Base-by-base conservation (phyloP, 2,329 filamentous ascomycete species). In the Zalaria sp. region DNA sequence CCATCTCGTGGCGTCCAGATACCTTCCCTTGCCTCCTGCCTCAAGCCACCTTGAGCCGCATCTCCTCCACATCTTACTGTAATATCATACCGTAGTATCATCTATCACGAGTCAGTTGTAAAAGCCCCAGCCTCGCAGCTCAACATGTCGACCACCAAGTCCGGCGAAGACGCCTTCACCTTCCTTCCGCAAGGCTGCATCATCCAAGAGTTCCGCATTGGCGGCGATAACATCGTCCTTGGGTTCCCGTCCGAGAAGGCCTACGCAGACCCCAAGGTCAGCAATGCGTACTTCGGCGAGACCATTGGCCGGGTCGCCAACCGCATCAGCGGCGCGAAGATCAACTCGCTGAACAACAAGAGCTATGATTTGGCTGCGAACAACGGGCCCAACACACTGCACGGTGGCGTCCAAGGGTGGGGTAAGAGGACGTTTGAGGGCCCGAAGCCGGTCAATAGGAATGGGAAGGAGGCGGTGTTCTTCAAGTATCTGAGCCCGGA, bases 241-340 rank as follows among this genome's bases (percentile, higher is more conserved):
- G 79, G 81, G 41, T 95, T 95, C 65, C 75, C 83, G 11, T 78
- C 72, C 9, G 74, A 82, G 41, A 76, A 82, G 36, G 75, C 80
- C 46, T 95, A 95, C 66, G 73, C 73, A 49, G 65, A 75, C 51
- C 18, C 18, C 18, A 64, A 75, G 50, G 67, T 88, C 68, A 89
- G 91, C 65, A 67, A 63, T 7, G 79, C 84, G 2, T 88, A 79
- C 68, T 96, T 94, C 57, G 89, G 91, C 49, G 88, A 89, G 60
- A 96, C 86, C 36, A 94, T 96, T 58, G 91, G 91, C 42, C 83
- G 75, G 34, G 69, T 77, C 27, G 73, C 87, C 46, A 96, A 96
- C 66, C 81, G 89, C 43, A 77, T 94, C 57, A 74, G 76, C 43
- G 68, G 72, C 54, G 86, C 79, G 26, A 71, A 75, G 50, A 78